Evolutionary conservation across 169 alveolate species (phyloP).

Genomic region (Cryptosporidium xiaoi): DNA sequence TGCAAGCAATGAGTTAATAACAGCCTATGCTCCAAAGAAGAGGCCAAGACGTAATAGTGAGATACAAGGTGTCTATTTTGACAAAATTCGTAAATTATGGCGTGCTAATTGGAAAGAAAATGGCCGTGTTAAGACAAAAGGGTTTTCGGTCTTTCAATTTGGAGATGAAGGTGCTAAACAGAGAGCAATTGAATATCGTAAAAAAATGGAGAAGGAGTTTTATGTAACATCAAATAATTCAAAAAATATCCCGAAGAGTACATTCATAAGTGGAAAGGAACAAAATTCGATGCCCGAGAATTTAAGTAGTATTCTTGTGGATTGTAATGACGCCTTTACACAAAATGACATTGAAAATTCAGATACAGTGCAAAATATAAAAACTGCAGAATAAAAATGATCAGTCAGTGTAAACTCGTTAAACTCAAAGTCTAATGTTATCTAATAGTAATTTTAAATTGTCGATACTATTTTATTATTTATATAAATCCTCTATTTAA

Average conservation of each 20-base stretch:
- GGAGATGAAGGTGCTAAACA: conserved; percentile 75
- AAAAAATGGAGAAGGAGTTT: conserved; percentile 63
- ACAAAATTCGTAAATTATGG: conserved; percentile 77
- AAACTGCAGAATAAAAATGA: too few species aligned
- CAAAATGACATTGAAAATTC: too few species aligned
- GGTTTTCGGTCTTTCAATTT: conserved; percentile 75
- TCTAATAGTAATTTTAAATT: too few species aligned
- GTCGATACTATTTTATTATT: too few species aligned
- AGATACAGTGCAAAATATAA: too few species aligned
- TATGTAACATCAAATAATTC: conserved; percentile 20
- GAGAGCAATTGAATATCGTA: conserved; percentile 69
- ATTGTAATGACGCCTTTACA: too few species aligned
- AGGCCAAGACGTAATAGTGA: conserved; percentile 64
- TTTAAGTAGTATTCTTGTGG: too few species aligned
- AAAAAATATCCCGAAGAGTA: not conserved
- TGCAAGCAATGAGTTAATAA: not conserved
- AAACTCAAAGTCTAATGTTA: too few species aligned
- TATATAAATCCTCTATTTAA: too few species aligned
- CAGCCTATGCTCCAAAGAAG: conserved; percentile 50
- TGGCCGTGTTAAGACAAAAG: conserved; percentile 80
- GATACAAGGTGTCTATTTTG: conserved; percentile 79
- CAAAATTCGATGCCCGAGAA: too few species aligned
- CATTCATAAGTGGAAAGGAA: too few species aligned
- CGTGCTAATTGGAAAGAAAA: conserved; percentile 81
- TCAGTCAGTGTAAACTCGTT: too few species aligned